phyloP scores from a whole-genome alignment of 2,329 filamentous ascomycete genomes.

The Myriosclerotinia duriaeana region DNA sequence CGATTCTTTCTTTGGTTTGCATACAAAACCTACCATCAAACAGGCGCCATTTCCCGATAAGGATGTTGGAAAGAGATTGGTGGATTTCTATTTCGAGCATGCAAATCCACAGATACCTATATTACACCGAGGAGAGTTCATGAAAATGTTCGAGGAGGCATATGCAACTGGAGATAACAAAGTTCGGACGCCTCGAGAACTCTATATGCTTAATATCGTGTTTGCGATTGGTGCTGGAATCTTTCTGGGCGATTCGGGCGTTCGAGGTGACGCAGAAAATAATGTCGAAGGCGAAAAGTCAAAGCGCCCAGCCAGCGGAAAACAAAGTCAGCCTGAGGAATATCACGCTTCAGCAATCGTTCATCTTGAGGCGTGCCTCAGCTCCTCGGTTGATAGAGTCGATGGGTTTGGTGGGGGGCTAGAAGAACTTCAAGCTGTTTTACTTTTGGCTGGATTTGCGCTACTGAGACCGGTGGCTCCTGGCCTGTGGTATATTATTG shows the following conservation, averaged over 20 bases:
- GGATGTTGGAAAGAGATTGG: conserved; percentile 69
- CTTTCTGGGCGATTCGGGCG: conserved; percentile 68
- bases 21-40: conserved; percentile 84
- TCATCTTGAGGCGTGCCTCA: conserved; percentile 83
- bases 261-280: conserved; percentile 37
- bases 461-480: conserved; percentile 87
- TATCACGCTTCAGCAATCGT: conserved; percentile 95
- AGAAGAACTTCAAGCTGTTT: conserved; percentile 89
- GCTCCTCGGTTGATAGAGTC: conserved; percentile 52
- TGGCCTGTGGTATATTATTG: conserved; percentile 95
- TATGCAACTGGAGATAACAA: conserved; percentile 66
- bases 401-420: conserved; percentile 79
- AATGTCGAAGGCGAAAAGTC: conserved; percentile 35
- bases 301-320: conserved; percentile 36
- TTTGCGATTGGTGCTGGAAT: conserved; percentile 95
- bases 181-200: conserved; percentile 70
- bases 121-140: conserved; percentile 84
- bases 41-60: conserved; percentile 80
- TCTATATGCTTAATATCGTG: conserved; percentile 96
- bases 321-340: conserved; percentile 79
- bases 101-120: conserved; percentile 96
- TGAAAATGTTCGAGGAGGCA: conserved; percentile 79
- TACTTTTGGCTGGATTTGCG: conserved; percentile 87
- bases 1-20: conserved; percentile 95
- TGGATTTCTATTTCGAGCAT: conserved; percentile 89